Conservation (phyloP, 1,284 basidiomycete genomes). For the Heterobasidion parviporum region DNA sequence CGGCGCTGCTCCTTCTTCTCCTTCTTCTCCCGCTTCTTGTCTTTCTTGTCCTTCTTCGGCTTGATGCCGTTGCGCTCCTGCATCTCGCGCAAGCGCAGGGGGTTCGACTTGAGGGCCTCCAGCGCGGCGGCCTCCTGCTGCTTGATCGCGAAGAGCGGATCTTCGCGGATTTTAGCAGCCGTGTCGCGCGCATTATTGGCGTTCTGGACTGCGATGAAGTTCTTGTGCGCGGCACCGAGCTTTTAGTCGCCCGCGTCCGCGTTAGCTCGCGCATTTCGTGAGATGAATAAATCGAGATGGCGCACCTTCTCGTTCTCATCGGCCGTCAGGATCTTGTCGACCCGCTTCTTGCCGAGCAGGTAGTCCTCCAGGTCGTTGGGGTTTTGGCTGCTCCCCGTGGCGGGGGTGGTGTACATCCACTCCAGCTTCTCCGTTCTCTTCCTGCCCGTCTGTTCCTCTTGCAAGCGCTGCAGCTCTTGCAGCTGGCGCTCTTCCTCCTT, state of each 20-base stretch:
- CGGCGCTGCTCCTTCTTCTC: constrained; percentile 51
- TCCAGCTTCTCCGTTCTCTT: constrained; percentile 91
- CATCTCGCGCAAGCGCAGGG: constrained; percentile 79
- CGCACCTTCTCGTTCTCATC: constrained; percentile 84
- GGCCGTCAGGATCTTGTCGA: constrained; percentile 89
- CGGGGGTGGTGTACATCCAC: constrained; percentile 99
- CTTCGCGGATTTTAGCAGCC: constrained; percentile 91
- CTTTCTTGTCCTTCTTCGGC: constrained; percentile 66
- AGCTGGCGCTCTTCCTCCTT: constrained; percentile 96
- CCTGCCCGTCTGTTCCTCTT: constrained; percentile 91
- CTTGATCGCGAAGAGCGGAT: constrained; percentile 94
- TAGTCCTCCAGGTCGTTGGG: constrained; percentile 94
- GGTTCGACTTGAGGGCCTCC: constrained; percentile 85
- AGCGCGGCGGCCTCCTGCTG: constrained; percentile 94
- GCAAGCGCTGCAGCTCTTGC: constrained; percentile 90
- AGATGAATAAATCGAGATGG: constrained; percentile 6
- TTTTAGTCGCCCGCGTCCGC: constrained; percentile 16
- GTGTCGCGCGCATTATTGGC: constrained; percentile 89
- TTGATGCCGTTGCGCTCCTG: constrained; percentile 71
- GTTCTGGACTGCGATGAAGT: constrained; percentile 88
- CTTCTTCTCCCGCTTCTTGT: constrained; percentile 44
- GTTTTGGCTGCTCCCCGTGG: constrained; percentile 75
- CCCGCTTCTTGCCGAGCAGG: constrained; percentile 94
- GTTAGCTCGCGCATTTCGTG: background rate
- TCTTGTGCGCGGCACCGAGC: constrained; percentile 82